A percentile compares a stretch with the other conserved stretches of the same genome.
Evolutionary conservation across 352 stramenopile genomes (phyloP).

Genomic region (Phytophthora chlamydospora): DNA sequence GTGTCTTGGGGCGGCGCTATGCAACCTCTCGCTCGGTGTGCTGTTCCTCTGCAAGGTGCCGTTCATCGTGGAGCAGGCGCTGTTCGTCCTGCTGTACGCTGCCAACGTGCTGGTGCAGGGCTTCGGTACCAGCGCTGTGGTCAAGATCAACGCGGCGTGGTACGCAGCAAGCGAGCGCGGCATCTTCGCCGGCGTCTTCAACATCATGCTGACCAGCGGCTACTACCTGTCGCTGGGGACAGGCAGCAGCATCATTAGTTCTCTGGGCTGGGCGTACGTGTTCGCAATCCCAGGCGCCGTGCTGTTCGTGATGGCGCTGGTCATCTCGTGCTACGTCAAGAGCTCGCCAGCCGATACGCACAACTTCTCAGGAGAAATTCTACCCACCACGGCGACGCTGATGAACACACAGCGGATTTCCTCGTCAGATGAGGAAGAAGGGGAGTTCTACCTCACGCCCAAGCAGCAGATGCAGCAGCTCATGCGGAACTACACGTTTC

Average conservation of each 20-base stretch:
- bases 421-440: constrained; percentile 10
- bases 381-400: background rate
- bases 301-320: constrained; percentile 44
- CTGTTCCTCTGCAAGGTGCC: constrained; percentile 58
- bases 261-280: constrained; percentile 57
- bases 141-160: constrained; percentile 87
- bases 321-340: constrained; percentile 53
- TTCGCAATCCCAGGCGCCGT: constrained; percentile 49
- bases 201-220: constrained; percentile 78
- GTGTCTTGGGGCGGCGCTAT: constrained; percentile 64
- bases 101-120: constrained; percentile 73
- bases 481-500: constrained; percentile 57
- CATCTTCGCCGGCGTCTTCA: constrained; percentile 77
- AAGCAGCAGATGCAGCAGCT: constrained; percentile 59
- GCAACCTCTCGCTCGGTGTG: constrained; percentile 62
- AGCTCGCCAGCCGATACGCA: constrained; percentile 43
- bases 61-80: constrained; percentile 32
- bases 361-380: too few species aligned
- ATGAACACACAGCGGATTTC: background rate
- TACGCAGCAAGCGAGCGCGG: constrained; percentile 68
- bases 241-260: constrained; percentile 54
- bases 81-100: constrained; percentile 72
- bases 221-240: constrained; percentile 78
- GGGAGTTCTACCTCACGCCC: constrained; percentile 30
- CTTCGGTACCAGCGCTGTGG: constrained; percentile 81